Conservation (phyloP, 108 stramenopile species). For the Aurantiochytrium sp. region DNA sequence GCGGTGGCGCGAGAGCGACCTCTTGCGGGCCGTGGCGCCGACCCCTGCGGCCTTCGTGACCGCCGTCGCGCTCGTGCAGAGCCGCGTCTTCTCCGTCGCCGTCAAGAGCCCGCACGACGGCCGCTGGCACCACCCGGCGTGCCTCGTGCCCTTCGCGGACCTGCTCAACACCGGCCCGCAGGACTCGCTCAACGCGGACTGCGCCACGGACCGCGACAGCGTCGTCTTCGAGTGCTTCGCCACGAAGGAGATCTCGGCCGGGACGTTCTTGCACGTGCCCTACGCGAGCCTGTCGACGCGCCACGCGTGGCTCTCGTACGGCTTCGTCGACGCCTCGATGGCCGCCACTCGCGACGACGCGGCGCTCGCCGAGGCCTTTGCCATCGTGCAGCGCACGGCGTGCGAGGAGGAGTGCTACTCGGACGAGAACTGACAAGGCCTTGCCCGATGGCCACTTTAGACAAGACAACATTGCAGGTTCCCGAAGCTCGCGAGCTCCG, state of each 20-base stretch:
- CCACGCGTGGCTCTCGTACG: background rate
- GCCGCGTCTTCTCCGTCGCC: background rate
- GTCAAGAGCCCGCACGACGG: background rate
- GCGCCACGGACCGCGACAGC: background rate
- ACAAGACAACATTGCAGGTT: too few relatives aligned
- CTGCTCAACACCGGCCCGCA: background rate
- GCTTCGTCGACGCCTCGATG: background rate
- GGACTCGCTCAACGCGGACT: background rate
- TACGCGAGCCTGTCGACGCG: background rate
- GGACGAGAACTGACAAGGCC: too few relatives aligned
- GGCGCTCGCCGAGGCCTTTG: too few relatives aligned
- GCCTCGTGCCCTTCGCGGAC: conserved; percentile 14
- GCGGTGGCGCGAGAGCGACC: background rate
- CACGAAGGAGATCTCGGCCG: background rate
- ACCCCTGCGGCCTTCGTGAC: background rate
- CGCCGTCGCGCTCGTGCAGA: background rate
- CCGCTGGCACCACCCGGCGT: background rate
- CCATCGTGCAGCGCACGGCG: too few relatives aligned
- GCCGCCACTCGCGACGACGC: background rate
- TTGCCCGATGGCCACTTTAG: too few relatives aligned
- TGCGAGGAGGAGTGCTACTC: too few relatives aligned
- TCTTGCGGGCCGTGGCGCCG: background rate
- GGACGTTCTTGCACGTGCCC: background rate
- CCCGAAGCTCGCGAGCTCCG: too few relatives aligned
- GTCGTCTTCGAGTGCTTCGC: background rate